Evolutionary conservation across 768 basidiomycete genomes (phyloP), one percentile per base, ranked within the genome.

Genomic region (Mrakia gelida): DNA sequence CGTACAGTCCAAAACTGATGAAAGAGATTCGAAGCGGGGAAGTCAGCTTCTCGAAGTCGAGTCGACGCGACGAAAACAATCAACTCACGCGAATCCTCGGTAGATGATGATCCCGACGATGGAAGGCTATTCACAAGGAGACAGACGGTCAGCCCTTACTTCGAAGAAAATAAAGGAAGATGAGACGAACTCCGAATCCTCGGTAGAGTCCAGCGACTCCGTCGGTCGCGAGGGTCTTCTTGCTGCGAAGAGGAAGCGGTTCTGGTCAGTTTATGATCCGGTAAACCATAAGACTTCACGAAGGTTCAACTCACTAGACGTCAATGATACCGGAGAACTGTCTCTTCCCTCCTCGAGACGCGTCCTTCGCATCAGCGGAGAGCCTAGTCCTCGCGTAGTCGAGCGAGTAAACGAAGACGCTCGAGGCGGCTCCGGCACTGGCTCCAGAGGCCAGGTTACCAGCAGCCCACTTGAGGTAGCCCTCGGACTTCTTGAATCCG

Each of bases 321-420:
- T 98, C 97, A 80, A 98, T 89, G 75, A 99, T 88, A 85, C 97
- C 97, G 85, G 98, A 77, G 97, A 87, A 96, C 93, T 49, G 91
- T 88, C 82, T 90, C 90, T 79, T 75, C 65, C 87, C 67, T 18
- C 95, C 96, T 82, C 88, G 88, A 89, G 95, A 95, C 77, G 72
- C 56, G 7, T 94, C 95, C 89, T 99, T 99, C 85, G 93, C 94
- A 83, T 85, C 85, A 85, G 94, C 94, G 84, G 94, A 93, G 81
- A 98, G 91, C 89, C 97, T 95, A 75, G 97, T 99, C 91, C 97
- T 94, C 81, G 97, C 96, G 84, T 95, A 99, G 83, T 98, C 97
- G 80, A 98, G 91, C 56, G 97, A 99, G 90, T 99, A 99, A 86
- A 98, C 97, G 87, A 99, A 99, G 85, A 99, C 92, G 76, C 98